Evolutionary conservation across 805 yeast species (phyloP), one percentile per base, ranked within the genome.

Genomic region (Lipomyces oligophaga): DNA sequence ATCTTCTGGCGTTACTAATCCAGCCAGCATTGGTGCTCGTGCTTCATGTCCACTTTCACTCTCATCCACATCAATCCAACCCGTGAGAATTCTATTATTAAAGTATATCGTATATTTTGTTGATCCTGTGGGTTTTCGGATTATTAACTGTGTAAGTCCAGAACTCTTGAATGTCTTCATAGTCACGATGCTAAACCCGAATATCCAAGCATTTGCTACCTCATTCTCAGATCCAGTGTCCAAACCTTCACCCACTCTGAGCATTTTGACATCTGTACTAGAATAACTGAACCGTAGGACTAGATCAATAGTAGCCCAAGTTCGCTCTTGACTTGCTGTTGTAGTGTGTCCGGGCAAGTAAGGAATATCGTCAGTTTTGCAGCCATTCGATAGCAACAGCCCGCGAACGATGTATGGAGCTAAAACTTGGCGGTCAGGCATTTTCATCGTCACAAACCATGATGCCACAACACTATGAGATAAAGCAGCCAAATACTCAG

Each of bases 71-170:
- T 43, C 46, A 6, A 31, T 24, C 49, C 45, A 46, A 8, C 40
- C 24, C 8, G 75, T 69, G 21, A 66, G 60, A 64, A 65, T 60
- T 2, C 65, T 61, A 19, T 65, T 66, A 41, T 75, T 75, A 3
- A 78, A 66, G 1, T 58, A 58, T 16, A 81, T 58, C 13, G 67
- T 64, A 54, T 80, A 74, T 11, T 69, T 69, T 0, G 76, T 64
- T 0, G 77, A 72, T 0, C 88, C 86, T 0, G 89, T 80, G 0
- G 94, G 85, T 36, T 85, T 70, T 54, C 93, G 67, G 1, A 81
- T 65, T 1, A 76, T 62, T 1, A 81, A 48, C 11, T 53, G 44
- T 19, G 58, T 43, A 13, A 42, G 22, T 5, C 55, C 62, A 1
- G 58, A 43, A 21, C 38, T 35, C 19, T 43, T 26, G 6, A 79